These are phyloP conservation scores for Phyllosticta paracitricarpa DNA, from an alignment of 2,329 filamentous ascomycete species.

Conservation along the genomic window DNA sequence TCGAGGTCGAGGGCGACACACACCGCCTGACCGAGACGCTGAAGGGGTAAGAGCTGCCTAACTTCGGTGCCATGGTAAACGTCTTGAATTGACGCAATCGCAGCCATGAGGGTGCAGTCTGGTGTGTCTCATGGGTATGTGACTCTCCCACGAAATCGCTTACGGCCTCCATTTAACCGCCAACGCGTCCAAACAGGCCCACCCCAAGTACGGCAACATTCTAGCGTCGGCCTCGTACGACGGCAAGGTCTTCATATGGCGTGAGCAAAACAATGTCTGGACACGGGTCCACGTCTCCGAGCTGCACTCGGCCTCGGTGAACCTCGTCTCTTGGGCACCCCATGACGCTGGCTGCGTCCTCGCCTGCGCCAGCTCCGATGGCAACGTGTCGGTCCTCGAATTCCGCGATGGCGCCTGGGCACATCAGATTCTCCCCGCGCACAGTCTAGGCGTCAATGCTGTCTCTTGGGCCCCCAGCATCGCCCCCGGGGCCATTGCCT, in stretches of 20 bases:
- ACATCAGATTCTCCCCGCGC: constrained; percentile 80
- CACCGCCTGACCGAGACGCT: constrained; percentile 86
- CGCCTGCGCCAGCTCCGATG: constrained; percentile 88
- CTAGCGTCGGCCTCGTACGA: constrained; percentile 93
- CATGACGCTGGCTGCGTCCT: constrained; percentile 92
- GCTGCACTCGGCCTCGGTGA: constrained; percentile 90
- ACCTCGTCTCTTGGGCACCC: constrained; percentile 95
- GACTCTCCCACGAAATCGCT: neutral
- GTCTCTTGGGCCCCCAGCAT: constrained; percentile 90
- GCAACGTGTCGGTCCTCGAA: constrained; percentile 85
- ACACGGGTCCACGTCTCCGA: constrained; percentile 88
- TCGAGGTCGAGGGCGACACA: constrained; percentile 88
- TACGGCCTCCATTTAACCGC: neutral
- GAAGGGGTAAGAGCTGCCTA: constrained; percentile 60
- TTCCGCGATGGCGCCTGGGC: constrained; percentile 95
- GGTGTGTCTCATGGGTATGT: constrained; percentile 83
- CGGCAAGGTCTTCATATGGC: constrained; percentile 97
- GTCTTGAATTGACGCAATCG: neutral
- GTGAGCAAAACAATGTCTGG: constrained; percentile 56
- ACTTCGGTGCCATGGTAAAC: neutral
- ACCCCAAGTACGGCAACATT: constrained; percentile 97
- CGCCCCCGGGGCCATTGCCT: constrained; percentile 73
- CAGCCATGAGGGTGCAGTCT: constrained; percentile 94
- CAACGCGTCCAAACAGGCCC: constrained; percentile 43
- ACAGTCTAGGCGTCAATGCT: constrained; percentile 89